phyloP scores from a whole-genome alignment of 176 grass and related monocot species.

The Pontederia paniculata region DNA sequence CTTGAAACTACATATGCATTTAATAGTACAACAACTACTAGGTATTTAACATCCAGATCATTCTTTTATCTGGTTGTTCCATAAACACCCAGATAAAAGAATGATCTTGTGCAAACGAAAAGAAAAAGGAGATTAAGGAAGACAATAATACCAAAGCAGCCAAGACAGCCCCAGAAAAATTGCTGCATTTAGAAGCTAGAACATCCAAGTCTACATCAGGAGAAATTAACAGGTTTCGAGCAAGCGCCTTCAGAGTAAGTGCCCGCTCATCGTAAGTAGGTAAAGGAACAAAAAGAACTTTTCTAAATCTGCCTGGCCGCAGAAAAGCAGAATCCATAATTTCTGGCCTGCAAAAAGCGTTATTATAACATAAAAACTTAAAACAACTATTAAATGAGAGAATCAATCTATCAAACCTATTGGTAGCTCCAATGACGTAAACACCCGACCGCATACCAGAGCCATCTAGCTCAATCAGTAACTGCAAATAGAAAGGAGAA shows the following conservation, averaged over 20 bases:
- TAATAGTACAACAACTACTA: too few species aligned
- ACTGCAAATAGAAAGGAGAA: constrained; percentile 8
- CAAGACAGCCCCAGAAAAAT: constrained; percentile 61
- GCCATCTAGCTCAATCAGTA: constrained; percentile 85
- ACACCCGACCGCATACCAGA: constrained; percentile 60
- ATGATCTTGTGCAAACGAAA: not conserved
- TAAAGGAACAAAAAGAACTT: constrained; percentile 67
- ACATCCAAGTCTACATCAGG: constrained; percentile 37
- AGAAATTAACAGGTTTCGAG: constrained; percentile 43
- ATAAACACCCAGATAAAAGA: not conserved
- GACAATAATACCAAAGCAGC: constrained; percentile 47
- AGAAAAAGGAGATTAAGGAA: not conserved
- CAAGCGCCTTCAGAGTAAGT: constrained; percentile 64
- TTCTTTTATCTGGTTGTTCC: too few species aligned
- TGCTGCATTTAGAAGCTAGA: constrained; percentile 45
- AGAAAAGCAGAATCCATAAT: constrained; percentile 80
- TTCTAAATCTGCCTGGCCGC: constrained; percentile 76
- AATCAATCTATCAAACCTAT: constrained; percentile 40
- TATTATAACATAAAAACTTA: not conserved
- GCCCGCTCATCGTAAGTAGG: constrained; percentile 44
- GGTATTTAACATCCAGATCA: too few species aligned
- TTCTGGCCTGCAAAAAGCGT: constrained; percentile 37
- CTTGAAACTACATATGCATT: too few species aligned
- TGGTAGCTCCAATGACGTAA: constrained; percentile 86
- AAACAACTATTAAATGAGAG: not conserved